These are phyloP conservation scores for Mycocentrospora acerina DNA, from an alignment of 2,329 filamentous ascomycete genomes.

Conservation along the genomic window DNA sequence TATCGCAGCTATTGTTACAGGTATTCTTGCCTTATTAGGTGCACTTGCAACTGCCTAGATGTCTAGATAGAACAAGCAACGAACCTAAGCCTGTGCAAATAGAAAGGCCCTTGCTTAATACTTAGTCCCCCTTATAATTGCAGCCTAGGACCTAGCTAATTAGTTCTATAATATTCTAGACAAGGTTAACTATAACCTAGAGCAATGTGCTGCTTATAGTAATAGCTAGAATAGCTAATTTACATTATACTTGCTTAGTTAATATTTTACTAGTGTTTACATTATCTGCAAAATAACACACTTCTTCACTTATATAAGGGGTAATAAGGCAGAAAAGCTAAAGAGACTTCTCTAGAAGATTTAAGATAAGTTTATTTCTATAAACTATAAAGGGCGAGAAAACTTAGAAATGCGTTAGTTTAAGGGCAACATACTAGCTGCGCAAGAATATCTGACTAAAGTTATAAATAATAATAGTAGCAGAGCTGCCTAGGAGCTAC, in stretches of 20 bases:
- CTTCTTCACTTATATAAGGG: slow-evolving; percentile 7
- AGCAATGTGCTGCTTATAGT: slow-evolving; percentile 4
- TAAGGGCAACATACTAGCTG: slow-evolving; percentile 10
- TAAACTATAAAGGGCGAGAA: slow-evolving; percentile 8
- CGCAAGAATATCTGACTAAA: slow-evolving; percentile 5
- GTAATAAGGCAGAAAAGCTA: slow-evolving; percentile 1
- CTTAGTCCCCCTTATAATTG: slow-evolving; percentile 5
- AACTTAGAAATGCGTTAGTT: slow-evolving; percentile 10
- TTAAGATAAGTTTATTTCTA: slow-evolving; percentile 8
- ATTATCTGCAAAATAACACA: slow-evolving; percentile 9
- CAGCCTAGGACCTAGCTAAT: slow-evolving; percentile 8
- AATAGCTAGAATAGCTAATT: slow-evolving; percentile 4
- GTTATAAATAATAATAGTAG: neutral
- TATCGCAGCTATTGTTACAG: slow-evolving; percentile 8
- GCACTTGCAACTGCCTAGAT: too few species aligned
- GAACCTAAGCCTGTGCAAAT: slow-evolving; percentile 5
- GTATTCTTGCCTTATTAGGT: slow-evolving; percentile 3
- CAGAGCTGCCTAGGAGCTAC: slow-evolving; percentile 1
- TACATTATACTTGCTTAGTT: slow-evolving; percentile 4
- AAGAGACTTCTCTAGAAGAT: slow-evolving; percentile 11
- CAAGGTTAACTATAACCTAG: slow-evolving; percentile 1
- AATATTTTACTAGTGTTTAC: slow-evolving; percentile 10
- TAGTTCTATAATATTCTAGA: slow-evolving; percentile 9
- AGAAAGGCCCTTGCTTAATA: slow-evolving; percentile 5
- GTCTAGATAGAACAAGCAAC: slow-evolving; percentile 8